Percentiles rank a stretch among this genome's conserved stretches.
phyloP scores from a whole-genome alignment of 2,329 filamentous ascomycete genomes.

The Beauveria scarabaeidicola region DNA sequence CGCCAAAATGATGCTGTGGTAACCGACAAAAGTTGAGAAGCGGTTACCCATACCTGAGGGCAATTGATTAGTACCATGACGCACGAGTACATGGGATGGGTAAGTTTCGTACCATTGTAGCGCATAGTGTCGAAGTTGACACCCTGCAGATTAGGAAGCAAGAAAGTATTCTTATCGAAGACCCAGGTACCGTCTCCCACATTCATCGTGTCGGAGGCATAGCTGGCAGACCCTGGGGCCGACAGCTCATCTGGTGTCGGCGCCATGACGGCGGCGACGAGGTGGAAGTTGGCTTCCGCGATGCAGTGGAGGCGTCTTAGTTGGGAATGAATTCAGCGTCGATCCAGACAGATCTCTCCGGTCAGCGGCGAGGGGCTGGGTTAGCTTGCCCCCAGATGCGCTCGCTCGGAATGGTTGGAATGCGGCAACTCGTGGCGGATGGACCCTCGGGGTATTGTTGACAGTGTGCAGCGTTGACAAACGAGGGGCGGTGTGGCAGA shows the following conservation, averaged over 20 bases:
- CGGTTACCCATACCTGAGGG: slow-evolving; percentile 71
- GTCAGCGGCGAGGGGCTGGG: neutral
- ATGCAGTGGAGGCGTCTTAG: neutral
- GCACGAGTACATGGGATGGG: neutral
- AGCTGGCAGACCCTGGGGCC: slow-evolving; percentile 62
- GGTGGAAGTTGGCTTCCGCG: slow-evolving; percentile 10
- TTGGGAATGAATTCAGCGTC: neutral
- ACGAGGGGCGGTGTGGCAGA: slow-evolving; percentile 4
- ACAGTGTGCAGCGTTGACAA: neutral
- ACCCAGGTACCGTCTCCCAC: slow-evolving; percentile 84
- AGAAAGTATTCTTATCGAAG: slow-evolving; percentile 64
- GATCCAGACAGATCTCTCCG: neutral
- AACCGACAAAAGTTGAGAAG: slow-evolving; percentile 60
- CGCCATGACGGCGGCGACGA: slow-evolving; percentile 47
- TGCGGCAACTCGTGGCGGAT: neutral
- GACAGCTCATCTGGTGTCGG: slow-evolving; percentile 52
- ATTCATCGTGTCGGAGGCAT: slow-evolving; percentile 63
- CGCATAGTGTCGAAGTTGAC: slow-evolving; percentile 74
- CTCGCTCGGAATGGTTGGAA: neutral
- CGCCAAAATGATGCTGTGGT: slow-evolving; percentile 60
- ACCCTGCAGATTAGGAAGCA: slow-evolving; percentile 68
- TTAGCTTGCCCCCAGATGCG: neutral
- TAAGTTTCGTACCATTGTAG: slow-evolving; percentile 61
- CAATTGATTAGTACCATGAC: slow-evolving; percentile 9
- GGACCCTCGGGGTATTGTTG: slow-evolving; percentile 1